Percentiles rank a stretch among this genome's conserved stretches.
Conservation (phyloP, 257 asterid species). For the Eucommia ulmoides region DNA sequence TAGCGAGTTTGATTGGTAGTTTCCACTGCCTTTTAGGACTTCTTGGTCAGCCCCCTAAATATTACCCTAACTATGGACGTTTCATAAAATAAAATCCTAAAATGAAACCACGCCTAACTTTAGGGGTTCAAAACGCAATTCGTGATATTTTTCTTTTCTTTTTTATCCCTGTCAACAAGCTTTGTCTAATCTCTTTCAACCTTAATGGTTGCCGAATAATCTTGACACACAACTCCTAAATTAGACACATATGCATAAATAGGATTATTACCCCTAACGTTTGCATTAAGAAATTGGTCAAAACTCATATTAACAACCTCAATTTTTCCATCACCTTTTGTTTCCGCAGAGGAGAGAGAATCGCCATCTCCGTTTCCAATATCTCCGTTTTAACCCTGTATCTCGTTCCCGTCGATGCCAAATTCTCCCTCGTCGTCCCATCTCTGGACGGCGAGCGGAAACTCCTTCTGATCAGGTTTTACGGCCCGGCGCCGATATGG, state of each 20-base stretch:
- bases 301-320: slow-evolving; percentile 1
- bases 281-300: neutral
- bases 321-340: slow-evolving; percentile 12
- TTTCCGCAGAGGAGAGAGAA: slow-evolving; percentile 16
- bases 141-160: too few relatives aligned
- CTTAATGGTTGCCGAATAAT: neutral
- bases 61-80: too few relatives aligned
- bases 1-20: too few relatives aligned
- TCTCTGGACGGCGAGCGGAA: slow-evolving; percentile 29
- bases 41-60: too few relatives aligned
- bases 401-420: slow-evolving; percentile 12
- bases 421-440: slow-evolving; percentile 36
- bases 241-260: neutral
- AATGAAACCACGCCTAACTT: too few relatives aligned
- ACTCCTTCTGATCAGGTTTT: too few relatives aligned
- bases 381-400: slow-evolving; percentile 9
- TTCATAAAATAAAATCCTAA: too few relatives aligned
- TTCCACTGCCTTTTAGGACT: too few relatives aligned
- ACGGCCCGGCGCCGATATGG: too few relatives aligned
- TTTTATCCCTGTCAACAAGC: too few relatives aligned
- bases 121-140: too few relatives aligned
- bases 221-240: neutral
- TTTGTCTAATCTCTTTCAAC: too few relatives aligned
- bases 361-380: slow-evolving; percentile 14
- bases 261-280: neutral